Evolutionary conservation across 2,329 filamentous ascomycete genomes (phyloP).

Genomic region (Monosporascus ibericus): DNA sequence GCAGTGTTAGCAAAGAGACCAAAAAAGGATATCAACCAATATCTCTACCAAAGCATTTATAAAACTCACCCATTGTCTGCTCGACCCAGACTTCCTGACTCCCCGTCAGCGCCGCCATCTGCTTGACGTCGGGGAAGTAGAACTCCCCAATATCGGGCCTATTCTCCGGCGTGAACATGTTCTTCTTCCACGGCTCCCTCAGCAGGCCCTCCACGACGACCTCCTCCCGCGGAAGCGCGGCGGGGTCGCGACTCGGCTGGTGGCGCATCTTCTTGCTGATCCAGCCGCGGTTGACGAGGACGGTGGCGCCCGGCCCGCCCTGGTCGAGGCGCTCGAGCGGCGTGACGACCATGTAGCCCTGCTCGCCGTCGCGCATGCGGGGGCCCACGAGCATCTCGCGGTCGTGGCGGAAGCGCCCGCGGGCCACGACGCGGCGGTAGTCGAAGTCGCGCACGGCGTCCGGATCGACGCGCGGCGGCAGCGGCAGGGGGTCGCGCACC

Average conservation of each 20-base stretch:
- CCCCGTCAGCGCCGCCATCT: slow-evolving; percentile 81
- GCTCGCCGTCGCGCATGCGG: slow-evolving; percentile 78
- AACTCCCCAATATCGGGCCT: slow-evolving; percentile 77
- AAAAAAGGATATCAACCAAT: slow-evolving; percentile 6
- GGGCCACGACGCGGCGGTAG: slow-evolving; percentile 75
- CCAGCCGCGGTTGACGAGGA: slow-evolving; percentile 89
- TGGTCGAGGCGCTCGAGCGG: slow-evolving; percentile 68
- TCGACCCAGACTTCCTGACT: slow-evolving; percentile 93
- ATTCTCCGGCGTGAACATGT: slow-evolving; percentile 94
- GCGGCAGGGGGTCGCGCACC: slow-evolving; percentile 74
- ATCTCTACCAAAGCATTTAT: not conserved
- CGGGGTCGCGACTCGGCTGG: slow-evolving; percentile 56
- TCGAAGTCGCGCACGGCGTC: slow-evolving; percentile 83
- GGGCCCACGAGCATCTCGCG: slow-evolving; percentile 96
- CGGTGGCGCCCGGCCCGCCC: slow-evolving; percentile 41
- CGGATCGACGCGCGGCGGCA: slow-evolving; percentile 79
- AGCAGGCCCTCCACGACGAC: slow-evolving; percentile 80
- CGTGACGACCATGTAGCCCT: slow-evolving; percentile 88
- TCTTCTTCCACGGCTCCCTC: slow-evolving; percentile 90
- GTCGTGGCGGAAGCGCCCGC: slow-evolving; percentile 73
- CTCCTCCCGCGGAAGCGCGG: slow-evolving; percentile 61
- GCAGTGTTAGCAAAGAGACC: slow-evolving; percentile 13
- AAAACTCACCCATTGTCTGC: slow-evolving; percentile 74
- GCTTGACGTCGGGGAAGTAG: slow-evolving; percentile 87
- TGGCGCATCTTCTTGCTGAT: slow-evolving; percentile 69